A percentile compares a stretch with the other conserved stretches of the same genome.
These are phyloP conservation scores for Myriosclerotinia scirpicola DNA, from an alignment of 2,329 filamentous ascomycete genomes.

Conservation along the genomic window DNA sequence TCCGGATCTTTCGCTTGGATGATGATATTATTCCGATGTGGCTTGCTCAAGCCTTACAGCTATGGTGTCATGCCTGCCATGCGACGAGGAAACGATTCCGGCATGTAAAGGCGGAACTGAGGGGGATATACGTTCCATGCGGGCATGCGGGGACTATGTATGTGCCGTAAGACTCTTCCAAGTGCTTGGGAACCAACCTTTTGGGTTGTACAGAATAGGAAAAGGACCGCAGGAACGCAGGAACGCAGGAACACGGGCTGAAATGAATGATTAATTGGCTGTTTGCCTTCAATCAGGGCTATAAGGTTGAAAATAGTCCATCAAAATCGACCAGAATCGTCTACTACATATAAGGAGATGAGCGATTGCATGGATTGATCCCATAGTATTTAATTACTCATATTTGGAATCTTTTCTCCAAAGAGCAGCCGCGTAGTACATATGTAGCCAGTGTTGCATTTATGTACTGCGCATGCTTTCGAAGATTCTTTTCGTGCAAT, in stretches of 20 bases:
- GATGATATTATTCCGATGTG: slow-evolving; percentile 14
- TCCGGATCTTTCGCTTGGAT: not conserved
- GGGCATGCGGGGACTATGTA: not conserved
- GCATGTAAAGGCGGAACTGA: slow-evolving; percentile 2
- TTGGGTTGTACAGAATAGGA: not conserved
- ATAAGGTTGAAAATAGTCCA: not conserved
- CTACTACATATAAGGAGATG: slow-evolving; percentile 15
- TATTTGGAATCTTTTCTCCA: not conserved
- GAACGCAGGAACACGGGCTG: not conserved
- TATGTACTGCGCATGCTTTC: not conserved
- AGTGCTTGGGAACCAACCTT: slow-evolving; percentile 11
- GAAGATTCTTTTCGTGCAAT: slow-evolving; percentile 20
- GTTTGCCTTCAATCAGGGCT: not conserved
- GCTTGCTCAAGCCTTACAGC: slow-evolving; percentile 19
- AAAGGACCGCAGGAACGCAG: not conserved
- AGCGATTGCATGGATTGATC: not conserved
- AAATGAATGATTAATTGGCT: not conserved
- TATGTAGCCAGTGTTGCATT: slow-evolving; percentile 11
- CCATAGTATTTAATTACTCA: not conserved
- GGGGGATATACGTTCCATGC: not conserved
- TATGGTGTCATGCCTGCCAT: slow-evolving; percentile 11
- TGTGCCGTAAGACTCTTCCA: not conserved
- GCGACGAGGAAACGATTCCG: slow-evolving; percentile 12
- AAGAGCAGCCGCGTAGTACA: not conserved
- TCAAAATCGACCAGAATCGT: not conserved